Evolutionary conservation across 2,329 filamentous ascomycete genomes (phyloP).

Genomic region (Fusarium mundagurra): DNA sequence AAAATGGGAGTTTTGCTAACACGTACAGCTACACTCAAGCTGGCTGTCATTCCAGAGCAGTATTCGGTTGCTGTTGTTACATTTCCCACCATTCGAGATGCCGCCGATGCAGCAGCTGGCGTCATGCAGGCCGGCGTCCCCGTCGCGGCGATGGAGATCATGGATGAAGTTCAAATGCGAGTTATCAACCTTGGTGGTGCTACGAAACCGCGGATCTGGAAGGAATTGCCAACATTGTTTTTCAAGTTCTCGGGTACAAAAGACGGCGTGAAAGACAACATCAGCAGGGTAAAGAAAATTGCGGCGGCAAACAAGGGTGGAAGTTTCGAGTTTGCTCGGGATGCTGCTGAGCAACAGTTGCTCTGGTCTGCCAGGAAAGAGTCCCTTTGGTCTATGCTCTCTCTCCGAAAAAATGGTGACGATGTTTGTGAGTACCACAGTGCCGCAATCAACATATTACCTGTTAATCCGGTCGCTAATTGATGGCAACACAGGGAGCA

Average conservation of each 20-base stretch:
- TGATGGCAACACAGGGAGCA: slow-evolving; percentile 66
- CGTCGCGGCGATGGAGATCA: slow-evolving; percentile 82
- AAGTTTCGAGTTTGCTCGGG: slow-evolving; percentile 80
- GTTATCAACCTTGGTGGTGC: slow-evolving; percentile 80
- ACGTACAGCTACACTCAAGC: slow-evolving; percentile 73
- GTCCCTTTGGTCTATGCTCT: slow-evolving; percentile 84
- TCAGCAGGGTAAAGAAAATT: slow-evolving; percentile 73
- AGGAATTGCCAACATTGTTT: slow-evolving; percentile 80
- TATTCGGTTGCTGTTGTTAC: slow-evolving; percentile 82
- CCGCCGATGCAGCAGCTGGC: slow-evolving; percentile 76
- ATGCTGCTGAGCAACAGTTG: slow-evolving; percentile 75
- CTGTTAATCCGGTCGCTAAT: background rate
- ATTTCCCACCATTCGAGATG: slow-evolving; percentile 80
- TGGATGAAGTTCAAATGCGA: slow-evolving; percentile 89
- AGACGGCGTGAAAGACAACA: slow-evolving; percentile 80
- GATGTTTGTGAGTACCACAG: slow-evolving; percentile 67
- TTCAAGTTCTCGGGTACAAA: slow-evolving; percentile 88
- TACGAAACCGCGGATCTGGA: slow-evolving; percentile 75
- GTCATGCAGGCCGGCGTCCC: slow-evolving; percentile 81
- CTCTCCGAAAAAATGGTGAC: slow-evolving; percentile 71
- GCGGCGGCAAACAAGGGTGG: slow-evolving; percentile 71
- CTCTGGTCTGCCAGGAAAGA: slow-evolving; percentile 86
- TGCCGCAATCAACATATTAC: background rate
- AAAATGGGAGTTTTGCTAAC: slow-evolving; percentile 5
- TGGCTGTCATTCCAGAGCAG: slow-evolving; percentile 79